Percentiles rank a stretch among this genome's conserved stretches.
Conservation (phyloP, 2,329 filamentous ascomycete species). For the Fusarium acutatum region DNA sequence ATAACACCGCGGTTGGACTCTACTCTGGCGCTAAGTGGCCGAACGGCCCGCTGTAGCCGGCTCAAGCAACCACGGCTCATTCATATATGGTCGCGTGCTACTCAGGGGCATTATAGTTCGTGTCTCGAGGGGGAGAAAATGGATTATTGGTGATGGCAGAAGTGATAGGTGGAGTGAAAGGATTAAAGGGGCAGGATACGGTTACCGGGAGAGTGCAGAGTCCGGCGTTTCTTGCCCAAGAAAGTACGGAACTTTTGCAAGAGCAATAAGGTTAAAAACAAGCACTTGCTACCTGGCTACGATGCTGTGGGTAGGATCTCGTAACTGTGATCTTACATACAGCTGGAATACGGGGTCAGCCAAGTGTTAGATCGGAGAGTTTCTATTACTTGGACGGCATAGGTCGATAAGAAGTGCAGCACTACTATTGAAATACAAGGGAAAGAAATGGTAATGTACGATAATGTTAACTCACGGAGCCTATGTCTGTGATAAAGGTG, state of each 20-base stretch:
- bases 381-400: background rate
- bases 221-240: background rate
- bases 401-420: too few species aligned
- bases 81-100: background rate
- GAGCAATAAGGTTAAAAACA: background rate
- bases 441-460: background rate
- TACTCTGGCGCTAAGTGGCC: background rate
- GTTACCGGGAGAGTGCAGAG: accelerated
- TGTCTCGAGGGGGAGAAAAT: accelerated
- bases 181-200: background rate
- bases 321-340: background rate
- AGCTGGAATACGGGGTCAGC: background rate
- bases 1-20: background rate
- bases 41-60: background rate
- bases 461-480: too few species aligned
- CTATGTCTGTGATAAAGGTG: accelerated
- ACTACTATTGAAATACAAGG: background rate
- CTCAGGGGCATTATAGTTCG: background rate
- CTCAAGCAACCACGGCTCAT: background rate
- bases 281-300: background rate
- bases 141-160: background rate
- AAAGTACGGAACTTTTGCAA: background rate
- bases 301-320: background rate
- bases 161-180: background rate
- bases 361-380: background rate